Conservation (phyloP, 345 rosid species). For the Camelina neglecta region DNA sequence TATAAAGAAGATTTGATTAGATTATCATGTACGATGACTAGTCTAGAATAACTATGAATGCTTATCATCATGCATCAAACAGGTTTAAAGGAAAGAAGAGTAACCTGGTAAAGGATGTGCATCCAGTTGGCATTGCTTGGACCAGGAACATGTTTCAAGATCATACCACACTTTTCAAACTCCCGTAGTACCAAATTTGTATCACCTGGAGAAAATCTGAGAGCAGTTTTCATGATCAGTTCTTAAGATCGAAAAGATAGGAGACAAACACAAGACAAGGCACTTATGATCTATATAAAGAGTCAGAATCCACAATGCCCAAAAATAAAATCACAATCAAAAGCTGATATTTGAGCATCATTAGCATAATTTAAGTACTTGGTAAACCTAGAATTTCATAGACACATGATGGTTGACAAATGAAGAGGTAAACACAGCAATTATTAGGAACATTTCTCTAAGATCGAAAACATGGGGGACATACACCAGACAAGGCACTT, state of each 20-base stretch:
- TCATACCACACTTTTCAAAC: conserved; percentile 87
- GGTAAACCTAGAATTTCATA: conserved; percentile 13
- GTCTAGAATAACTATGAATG: neutral
- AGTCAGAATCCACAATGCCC: conserved; percentile 17
- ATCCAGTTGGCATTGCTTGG: conserved; percentile 98
- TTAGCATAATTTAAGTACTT: neutral
- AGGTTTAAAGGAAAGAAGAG: conserved; percentile 29
- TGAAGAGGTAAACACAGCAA: neutral
- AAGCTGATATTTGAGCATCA: conserved; percentile 9
- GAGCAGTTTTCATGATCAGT: conserved; percentile 21
- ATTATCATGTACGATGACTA: neutral
- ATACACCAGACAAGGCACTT: neutral
- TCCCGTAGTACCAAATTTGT: conserved; percentile 91
- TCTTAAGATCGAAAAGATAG: neutral
- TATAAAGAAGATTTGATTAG: neutral
- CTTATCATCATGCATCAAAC: conserved; percentile 21
- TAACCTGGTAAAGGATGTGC: conserved; percentile 94
- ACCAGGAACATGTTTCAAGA: conserved; percentile 93
- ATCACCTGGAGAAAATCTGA: conserved; percentile 86
- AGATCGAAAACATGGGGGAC: neutral
- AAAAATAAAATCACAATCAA: conserved; percentile 4
- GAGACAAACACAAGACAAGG: conserved; percentile 2
- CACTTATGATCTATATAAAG: conserved; percentile 1
- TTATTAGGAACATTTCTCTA: conserved; percentile 2
- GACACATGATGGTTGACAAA: neutral